Conservation (phyloP, 331 rosid species). For the Rhamnella rubrinervis region DNA sequence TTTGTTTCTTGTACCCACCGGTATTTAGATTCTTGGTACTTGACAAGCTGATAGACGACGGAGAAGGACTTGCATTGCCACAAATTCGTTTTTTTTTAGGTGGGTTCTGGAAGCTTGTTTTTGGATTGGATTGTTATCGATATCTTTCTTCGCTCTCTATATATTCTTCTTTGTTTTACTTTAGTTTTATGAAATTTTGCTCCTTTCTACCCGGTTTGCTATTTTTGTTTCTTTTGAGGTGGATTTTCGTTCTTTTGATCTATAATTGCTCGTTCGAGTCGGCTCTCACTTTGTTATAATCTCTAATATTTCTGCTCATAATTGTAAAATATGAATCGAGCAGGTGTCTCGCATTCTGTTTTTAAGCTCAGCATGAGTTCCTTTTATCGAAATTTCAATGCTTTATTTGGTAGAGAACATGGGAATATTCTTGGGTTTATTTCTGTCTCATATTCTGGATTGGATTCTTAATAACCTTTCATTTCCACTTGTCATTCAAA, state of each 20-base stretch:
- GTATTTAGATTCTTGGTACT: constrained; percentile 43
- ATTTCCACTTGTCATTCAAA: constrained; percentile 16
- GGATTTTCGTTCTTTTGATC: constrained; percentile 14
- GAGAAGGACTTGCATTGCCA: constrained; percentile 16
- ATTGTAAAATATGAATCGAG: neutral
- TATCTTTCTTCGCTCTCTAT: constrained; percentile 17
- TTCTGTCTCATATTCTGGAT: constrained; percentile 20
- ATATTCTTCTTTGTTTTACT: constrained; percentile 1
- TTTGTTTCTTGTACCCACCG: constrained; percentile 49
- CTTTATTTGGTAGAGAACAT: constrained; percentile 18
- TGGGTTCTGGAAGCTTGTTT: constrained; percentile 10
- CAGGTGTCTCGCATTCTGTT: neutral
- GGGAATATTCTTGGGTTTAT: constrained; percentile 22
- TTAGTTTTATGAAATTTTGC: constrained; percentile 3
- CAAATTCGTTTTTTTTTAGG: constrained; percentile 12
- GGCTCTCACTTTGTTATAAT: neutral
- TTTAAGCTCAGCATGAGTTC: constrained; percentile 20
- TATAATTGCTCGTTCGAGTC: neutral
- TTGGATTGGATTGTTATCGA: constrained; percentile 5
- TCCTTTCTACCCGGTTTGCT: constrained; percentile 10
- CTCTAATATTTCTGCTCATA: neutral
- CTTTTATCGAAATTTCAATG: constrained; percentile 8
- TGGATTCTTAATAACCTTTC: constrained; percentile 13
- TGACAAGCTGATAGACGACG: constrained; percentile 16
- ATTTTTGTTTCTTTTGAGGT: constrained; percentile 32